Conservation (phyloP, 208 protist genomes). For the Trypanosoma boissoni region DNA sequence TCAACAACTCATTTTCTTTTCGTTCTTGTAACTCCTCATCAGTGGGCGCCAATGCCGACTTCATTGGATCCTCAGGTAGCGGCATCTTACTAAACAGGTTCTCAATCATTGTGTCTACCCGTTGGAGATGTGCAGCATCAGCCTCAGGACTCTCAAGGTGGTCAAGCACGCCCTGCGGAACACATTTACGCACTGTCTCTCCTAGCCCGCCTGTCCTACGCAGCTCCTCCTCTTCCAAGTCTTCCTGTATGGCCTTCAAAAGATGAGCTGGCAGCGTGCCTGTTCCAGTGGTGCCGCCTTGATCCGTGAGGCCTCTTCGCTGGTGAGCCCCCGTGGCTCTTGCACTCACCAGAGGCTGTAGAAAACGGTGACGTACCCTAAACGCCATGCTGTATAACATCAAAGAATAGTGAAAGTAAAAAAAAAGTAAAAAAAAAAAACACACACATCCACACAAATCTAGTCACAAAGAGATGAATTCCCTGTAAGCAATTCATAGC, state of each 20-base stretch:
- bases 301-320: not conserved
- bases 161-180: conserved; percentile 53
- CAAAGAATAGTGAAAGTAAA: conserved; percentile 12
- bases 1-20: conserved; percentile 59
- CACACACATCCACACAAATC: too few species aligned
- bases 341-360: too few species aligned
- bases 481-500: too few species aligned
- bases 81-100: conserved; percentile 75
- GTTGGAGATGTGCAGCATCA: conserved; percentile 50
- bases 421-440: conserved; percentile 14
- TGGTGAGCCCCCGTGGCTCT: not conserved
- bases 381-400: too few species aligned
- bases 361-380: too few species aligned
- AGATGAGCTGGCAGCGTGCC: conserved; percentile 35
- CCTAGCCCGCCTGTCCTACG: conserved; percentile 36
- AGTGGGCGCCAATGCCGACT: conserved; percentile 58
- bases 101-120: conserved; percentile 45
- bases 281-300: conserved; percentile 46
- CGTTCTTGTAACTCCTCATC: conserved; percentile 71
- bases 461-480: too few species aligned
- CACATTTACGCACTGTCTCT: conserved; percentile 50
- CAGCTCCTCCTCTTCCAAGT: conserved; percentile 55
- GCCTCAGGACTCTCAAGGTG: conserved; percentile 86
- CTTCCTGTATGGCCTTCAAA: conserved; percentile 51
- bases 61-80: conserved; percentile 77